Evolutionary conservation across 345 rosid genomes (phyloP).

Genomic region (Angophora floribunda): DNA sequence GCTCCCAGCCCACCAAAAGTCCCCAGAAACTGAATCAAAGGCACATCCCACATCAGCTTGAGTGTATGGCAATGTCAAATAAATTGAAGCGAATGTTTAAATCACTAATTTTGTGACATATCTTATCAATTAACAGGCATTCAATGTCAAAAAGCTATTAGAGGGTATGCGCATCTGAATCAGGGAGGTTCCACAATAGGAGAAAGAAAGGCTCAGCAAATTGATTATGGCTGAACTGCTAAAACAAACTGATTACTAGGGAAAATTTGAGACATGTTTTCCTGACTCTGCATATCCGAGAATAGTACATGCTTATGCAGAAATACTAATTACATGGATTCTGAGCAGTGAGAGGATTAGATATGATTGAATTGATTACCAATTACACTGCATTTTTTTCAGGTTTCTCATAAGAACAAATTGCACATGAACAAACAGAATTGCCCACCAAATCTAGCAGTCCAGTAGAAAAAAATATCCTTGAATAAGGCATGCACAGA

Average conservation of each 20-base stretch:
- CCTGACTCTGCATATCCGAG: neutral
- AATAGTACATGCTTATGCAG: neutral
- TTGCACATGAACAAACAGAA: neutral
- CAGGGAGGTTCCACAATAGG: neutral
- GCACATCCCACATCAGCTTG: neutral
- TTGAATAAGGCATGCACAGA: neutral
- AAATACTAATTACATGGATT: neutral
- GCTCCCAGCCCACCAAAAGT: constrained; percentile 89
- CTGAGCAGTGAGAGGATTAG: neutral
- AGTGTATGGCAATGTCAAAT: neutral
- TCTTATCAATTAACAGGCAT: neutral
- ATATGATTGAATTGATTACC: neutral
- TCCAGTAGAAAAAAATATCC: neutral
- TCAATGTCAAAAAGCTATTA: neutral
- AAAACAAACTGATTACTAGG: neutral
- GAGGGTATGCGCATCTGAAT: neutral
- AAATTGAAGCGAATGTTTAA: neutral
- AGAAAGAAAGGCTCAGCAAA: neutral
- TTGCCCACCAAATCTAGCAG: neutral
- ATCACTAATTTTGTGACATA: neutral
- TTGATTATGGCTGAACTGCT: neutral
- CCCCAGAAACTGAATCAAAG: constrained; percentile 50
- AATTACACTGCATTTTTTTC: neutral
- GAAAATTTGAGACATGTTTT: neutral
- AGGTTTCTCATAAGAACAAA: neutral